phyloP scores from a whole-genome alignment of 306 rosid species.

The Sphenostylis stenocarpa region DNA sequence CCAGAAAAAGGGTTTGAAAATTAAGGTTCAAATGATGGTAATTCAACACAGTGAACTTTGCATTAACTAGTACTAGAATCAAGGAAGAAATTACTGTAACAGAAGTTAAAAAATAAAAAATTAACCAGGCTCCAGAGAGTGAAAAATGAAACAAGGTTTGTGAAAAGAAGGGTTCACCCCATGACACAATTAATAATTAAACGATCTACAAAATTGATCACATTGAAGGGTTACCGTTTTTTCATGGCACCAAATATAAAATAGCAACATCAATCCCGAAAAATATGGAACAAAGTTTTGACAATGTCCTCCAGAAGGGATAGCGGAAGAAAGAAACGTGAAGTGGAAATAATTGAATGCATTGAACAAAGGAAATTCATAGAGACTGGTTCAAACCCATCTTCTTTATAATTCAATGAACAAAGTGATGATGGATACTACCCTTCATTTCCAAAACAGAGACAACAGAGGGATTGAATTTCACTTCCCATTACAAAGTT shows the following conservation, averaged over 20 bases:
- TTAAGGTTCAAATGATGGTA: not conserved
- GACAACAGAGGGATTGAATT: slow-evolving; percentile 8
- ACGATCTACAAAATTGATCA: not conserved
- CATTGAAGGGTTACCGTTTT: slow-evolving; percentile 14
- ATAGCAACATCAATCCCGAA: slow-evolving; percentile 18
- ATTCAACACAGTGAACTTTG: not conserved
- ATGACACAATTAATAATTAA: slow-evolving; percentile 8
- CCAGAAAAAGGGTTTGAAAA: not conserved
- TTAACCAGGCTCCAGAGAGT: not conserved
- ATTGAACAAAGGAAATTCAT: slow-evolving; percentile 16
- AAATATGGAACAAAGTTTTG: slow-evolving; percentile 32
- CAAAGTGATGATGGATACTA: slow-evolving; percentile 9
- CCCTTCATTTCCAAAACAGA: not conserved
- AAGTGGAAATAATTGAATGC: slow-evolving; percentile 33
- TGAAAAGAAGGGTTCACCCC: slow-evolving; percentile 1
- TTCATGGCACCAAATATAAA: slow-evolving; percentile 25
- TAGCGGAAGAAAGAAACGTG: slow-evolving; percentile 27
- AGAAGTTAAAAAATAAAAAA: not conserved
- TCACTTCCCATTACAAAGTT: not conserved
- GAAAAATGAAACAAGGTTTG: slow-evolving; percentile 1
- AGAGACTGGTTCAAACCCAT: not conserved
- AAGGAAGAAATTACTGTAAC: not conserved
- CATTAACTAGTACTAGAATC: slow-evolving; percentile 6
- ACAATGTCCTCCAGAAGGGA: slow-evolving; percentile 20
- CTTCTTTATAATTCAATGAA: slow-evolving; percentile 14